Base-by-base conservation (phyloP, 2,329 filamentous ascomycete genomes). In the Furcasterigmium furcatum region DNA sequence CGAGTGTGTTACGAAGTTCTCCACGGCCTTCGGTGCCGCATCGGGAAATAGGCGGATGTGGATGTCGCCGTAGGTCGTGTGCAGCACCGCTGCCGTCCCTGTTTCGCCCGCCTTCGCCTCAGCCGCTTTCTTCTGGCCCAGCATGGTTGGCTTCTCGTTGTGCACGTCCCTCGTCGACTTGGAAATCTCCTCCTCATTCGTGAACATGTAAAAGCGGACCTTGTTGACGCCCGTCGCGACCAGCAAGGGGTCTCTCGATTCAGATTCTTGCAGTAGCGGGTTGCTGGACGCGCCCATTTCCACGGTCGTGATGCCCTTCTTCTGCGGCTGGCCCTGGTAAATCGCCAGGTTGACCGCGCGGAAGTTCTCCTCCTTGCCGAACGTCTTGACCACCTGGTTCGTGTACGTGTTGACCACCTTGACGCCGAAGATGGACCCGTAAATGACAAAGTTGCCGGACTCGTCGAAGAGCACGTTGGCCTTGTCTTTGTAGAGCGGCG, bases 231-330 rank as follows among this genome's bases (percentile, higher is more conserved):
- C 92, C 0, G 94, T 97, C 9, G 81, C 78, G 38, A 95, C 79
- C 8, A 99, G 74, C 60, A 97, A 92, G 0, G 95, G 91, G 61
- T 99, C 94, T 50, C 91, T 80, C 18, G 84, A 82, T 66, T 96
- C 92, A 2, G 94, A 89, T 71, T 96, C 91, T 60, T 94, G 88
- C 3, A 99, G 78, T 1, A 99, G 77, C 0, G 95, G 94, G 62
- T 99, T 99, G 56, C 82, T 87, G 27, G 89, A 95, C 1, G 95
- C 94, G 2, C 94, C 95, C 94, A 99, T 99, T 53, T 91, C 91
- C 20, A 97, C 87, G 0, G 95, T 99, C 4, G 94, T 88, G 14
- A 97, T 72, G 12, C 87, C 88, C 65, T 97, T 97, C 68, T 92
- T 95, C 63, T 95, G 88, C 1, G 94, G 94, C 54, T 92, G 88